A percentile compares a stretch with the other conserved stretches of the same genome.
Evolutionary conservation across 2,329 filamentous ascomycete species (phyloP).

Genomic region (Trichothecium roseum): DNA sequence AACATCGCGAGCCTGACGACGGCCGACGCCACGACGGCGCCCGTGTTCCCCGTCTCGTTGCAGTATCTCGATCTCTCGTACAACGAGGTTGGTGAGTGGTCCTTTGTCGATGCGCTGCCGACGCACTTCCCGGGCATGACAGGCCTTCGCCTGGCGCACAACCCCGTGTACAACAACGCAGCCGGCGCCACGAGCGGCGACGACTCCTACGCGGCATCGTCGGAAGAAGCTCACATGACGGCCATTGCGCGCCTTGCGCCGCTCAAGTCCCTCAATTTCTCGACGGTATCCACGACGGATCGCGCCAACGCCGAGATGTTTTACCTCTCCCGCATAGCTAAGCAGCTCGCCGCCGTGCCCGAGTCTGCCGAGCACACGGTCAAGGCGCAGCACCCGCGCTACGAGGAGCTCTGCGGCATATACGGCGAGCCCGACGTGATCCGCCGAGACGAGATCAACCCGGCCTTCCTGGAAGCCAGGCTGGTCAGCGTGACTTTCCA

Average conservation of each 20-base stretch:
- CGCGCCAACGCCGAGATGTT: constrained; percentile 85
- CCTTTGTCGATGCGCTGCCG: constrained; percentile 60
- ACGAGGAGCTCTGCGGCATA: constrained; percentile 58
- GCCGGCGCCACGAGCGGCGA: constrained; percentile 30
- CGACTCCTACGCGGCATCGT: constrained; percentile 24
- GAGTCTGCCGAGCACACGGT: constrained; percentile 44
- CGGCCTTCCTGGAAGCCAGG: constrained; percentile 72
- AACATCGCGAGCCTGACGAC: constrained; percentile 40
- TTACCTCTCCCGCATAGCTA: constrained; percentile 76
- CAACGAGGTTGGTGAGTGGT: constrained; percentile 60
- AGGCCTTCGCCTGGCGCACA: constrained; percentile 71
- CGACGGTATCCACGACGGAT: constrained; percentile 59
- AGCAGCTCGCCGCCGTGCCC: constrained; percentile 55
- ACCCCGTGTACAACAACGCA: constrained; percentile 62
- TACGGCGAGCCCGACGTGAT: constrained; percentile 63
- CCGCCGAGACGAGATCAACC: constrained; percentile 50
- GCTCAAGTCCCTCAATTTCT: constrained; percentile 64
- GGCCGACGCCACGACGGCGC: constrained; percentile 11
- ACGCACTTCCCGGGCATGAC: constrained; percentile 60
- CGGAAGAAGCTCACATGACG: constrained; percentile 83
- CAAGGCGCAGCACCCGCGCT: constrained; percentile 58
- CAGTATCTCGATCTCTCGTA: constrained; percentile 64
- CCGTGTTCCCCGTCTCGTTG: constrained; percentile 43
- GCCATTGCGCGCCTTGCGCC: constrained; percentile 63
- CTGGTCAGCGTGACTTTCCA: constrained; percentile 56